Evolutionary conservation across 1,284 basidiomycete genomes (phyloP), one percentile per base, ranked within the genome.

Genomic region (Xerocomus minutiporus): DNA sequence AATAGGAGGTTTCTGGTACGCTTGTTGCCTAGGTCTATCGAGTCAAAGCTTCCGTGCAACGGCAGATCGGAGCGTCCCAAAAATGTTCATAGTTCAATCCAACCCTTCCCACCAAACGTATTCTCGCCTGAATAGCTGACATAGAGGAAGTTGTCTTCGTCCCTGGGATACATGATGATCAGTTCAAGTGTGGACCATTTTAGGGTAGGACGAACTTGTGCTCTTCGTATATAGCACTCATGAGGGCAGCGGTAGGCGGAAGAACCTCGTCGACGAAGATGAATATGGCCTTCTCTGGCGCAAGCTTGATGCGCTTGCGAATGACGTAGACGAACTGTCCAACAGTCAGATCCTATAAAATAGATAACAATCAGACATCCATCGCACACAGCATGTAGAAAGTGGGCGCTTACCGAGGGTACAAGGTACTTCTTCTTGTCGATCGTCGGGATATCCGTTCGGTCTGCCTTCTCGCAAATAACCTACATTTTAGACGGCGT

Each of bases 391-490:
- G 23, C 35, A 39, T 41, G 38, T 17, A 48, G 41, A 12, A 53
- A 49, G 15, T 54, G 40, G 31, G 57, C 48, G 71, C 84, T 61
- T 66, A 95, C 93, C 50, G 94, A 96, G 50, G 97, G 97, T 4
- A 99, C 97, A 44, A 99, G 81, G 66, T 99, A 99, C 80, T 99
- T 99, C 91, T 99, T 99, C 91, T 99, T 99, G 82, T 99, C 97
- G 68, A 99, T 98, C 20, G 94, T 96, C 0, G 95, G 93, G 69
- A 99, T 98, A 74, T 99, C 97, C 53, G 95, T 97, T 69, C 92
- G 86, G 78, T 99, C 96, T 50, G 94, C 96, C 79, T 98, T 98
- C 83, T 99, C 97, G 75, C 97, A 99, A 73, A 99, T 99, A 59
- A 99, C 95, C 94, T 97, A 56, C 45, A 60, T 48, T 63, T 45